Evolutionary conservation across 75 land plant genomes (phyloP), one percentile per base, ranked within the genome.

Genomic region (Isoetes taiwanensis): DNA sequence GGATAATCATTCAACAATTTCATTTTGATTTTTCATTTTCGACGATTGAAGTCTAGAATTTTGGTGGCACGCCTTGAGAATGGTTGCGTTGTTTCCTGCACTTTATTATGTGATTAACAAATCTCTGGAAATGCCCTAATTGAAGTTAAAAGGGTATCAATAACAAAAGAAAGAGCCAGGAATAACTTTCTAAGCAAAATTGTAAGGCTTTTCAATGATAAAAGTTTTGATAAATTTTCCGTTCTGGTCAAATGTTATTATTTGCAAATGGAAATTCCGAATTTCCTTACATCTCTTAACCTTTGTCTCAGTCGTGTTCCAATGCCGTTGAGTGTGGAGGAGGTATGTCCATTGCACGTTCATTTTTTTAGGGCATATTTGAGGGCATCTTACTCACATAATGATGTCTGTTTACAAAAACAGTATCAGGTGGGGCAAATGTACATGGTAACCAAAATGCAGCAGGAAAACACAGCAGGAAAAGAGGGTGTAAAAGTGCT

Each of bases 401-500:
- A 55, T 56, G 30, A 30, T n/a, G 23, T 10, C 57, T 35, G 56
- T n/a, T n/a, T n/a, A n/a, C n/a, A n/a, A n/a, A n/a, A n/a, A n/a
- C 76, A 83, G 86, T 83, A 79, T 72, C 65, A 75, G 52, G 32
- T 79, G 24, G 86, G 74, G 16, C 74, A 79, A 56, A 70, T 65
- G 77, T 76, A 79, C 54, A 83, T 74, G 72, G 79, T 83, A 0
- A 65, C 68, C 53, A 79, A 83, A 61, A 76, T 83, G 80, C 80
- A 83, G 63, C 71, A 80, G 42, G 72, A 83, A 65, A 77, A 61
- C 55, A 73, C 86, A 9, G 63, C 61, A 2, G 64, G 73, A 1
- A 55, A 33, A 14, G 83, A 83, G 62, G 86, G 86, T 20, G 80
- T 83, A 2, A 83, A 79, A 46, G 63, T 80, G 8, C 54, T 83